These are phyloP conservation scores for Lathyrus sativus DNA, from an alignment of 306 rosid genomes.

Conservation along the genomic window DNA sequence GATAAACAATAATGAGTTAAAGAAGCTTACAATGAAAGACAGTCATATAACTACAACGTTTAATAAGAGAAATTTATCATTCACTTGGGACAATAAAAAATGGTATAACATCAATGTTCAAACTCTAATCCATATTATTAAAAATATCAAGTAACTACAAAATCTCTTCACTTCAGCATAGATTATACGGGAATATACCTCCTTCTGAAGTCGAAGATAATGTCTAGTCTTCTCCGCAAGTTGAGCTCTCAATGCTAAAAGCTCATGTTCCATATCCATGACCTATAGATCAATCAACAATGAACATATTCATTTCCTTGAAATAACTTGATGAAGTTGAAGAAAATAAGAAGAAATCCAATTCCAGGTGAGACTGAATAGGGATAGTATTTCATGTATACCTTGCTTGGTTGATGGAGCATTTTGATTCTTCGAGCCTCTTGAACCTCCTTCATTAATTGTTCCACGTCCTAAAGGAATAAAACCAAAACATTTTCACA, in stretches of 20 bases:
- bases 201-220: constrained; percentile 81
- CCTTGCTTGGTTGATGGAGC: constrained; percentile 99
- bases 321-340: constrained; percentile 32
- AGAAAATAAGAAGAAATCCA: constrained; percentile 25
- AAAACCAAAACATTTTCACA: constrained; percentile 23
- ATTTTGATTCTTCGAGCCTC: constrained; percentile 98
- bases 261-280: constrained; percentile 99
- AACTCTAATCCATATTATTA: constrained; percentile 15
- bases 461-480: constrained; percentile 76
- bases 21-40: constrained; percentile 29
- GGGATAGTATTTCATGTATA: constrained; percentile 30
- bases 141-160: constrained; percentile 12
- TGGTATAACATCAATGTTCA: constrained; percentile 8
- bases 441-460: constrained; percentile 96
- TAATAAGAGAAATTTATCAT: constrained; percentile 8
- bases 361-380: not conserved
- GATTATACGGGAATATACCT: constrained; percentile 61
- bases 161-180: constrained; percentile 13
- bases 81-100: constrained; percentile 17
- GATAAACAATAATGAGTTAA: constrained; percentile 28
- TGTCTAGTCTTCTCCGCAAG: constrained; percentile 84
- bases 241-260: constrained; percentile 86
- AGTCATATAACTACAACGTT: constrained; percentile 6
- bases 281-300: constrained; percentile 57
- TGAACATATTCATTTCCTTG: constrained; percentile 25